A percentile compares a stretch with the other conserved stretches of the same genome.
phyloP scores from a whole-genome alignment of 345 rosid genomes.

The Trapa incisa region DNA sequence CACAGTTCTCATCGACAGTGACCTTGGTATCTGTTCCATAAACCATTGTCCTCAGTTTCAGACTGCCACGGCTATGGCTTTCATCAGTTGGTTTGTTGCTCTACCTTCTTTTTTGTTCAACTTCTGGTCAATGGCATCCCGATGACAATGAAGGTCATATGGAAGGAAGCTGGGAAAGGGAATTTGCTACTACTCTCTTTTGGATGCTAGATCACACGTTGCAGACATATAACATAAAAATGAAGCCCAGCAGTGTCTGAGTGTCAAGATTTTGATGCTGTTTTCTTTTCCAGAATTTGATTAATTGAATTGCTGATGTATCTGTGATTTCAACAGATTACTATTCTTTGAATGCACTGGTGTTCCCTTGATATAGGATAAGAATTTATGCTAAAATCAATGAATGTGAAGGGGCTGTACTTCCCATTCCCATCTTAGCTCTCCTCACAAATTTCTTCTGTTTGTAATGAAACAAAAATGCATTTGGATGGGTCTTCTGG shows the following conservation, averaged over 20 bases:
- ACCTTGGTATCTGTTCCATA: constrained; percentile 33
- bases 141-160: constrained; percentile 16
- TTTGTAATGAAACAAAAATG: no score
- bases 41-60: constrained; percentile 61
- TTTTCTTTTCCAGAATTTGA: no score
- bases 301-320: neutral
- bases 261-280: no score
- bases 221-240: no score
- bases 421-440: neutral
- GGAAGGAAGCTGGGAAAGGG: neutral
- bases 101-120: constrained; percentile 57
- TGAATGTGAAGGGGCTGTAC: neutral
- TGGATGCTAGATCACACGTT: neutral
- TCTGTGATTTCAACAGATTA: neutral
- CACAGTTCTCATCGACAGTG: constrained; percentile 70
- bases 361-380: neutral
- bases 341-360: neutral
- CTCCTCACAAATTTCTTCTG: no score
- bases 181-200: neutral
- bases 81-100: constrained; percentile 53
- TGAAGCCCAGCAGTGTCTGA: no score
- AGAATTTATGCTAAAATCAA: neutral
- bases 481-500: no score
- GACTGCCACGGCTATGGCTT: constrained; percentile 69
- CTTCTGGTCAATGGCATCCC: constrained; percentile 63